Evolutionary conservation across 192 early-diverging fungal genomes (phyloP), one percentile per base, ranked within the genome.

Genomic region (Rhizophagus prolifer): DNA sequence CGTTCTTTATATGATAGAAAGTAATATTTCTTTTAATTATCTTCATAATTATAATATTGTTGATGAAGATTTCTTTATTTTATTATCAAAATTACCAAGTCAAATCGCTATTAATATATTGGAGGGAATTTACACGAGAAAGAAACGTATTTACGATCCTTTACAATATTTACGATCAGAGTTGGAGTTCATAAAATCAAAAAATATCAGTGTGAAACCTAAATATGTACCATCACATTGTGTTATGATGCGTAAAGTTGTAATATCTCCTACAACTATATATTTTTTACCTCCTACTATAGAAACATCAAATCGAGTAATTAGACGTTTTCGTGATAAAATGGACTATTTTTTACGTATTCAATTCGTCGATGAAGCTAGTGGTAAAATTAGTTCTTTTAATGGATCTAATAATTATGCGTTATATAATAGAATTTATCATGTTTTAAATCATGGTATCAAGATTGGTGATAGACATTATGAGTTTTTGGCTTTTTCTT

Each of bases 301-400:
- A 28, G 93, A 95, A 71, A 87, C 89, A 0, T 85, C 88, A 21
- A 95, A 95, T 78, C 86, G 94, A 13, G 84, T 93, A 14, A 79
- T 93, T 4, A 87, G 93, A 5, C 82, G 89, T 26, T 91, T 85
- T 80, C 65, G 68, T 5, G 47, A 81, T 0, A 77, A 86, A 14
- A 46, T 78, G 12, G 85, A 92, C 23, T 81, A 87, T 13, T 95
- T 95, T 67, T 34, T 92, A 9, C 89, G 92, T n/a, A 90, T 95
- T 9, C 84, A 86, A 31, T 94, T 94, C 72, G 77, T 78, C 10
- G 91, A 94, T 65, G 94, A 95, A 67, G 82, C 85, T 2, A 73
- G 85, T 7, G 79, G 74, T 19, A 75, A 79, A 3, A 67, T 85
- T 9, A 62, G 87, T 61, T 74, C 79, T 0, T 81, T 79, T 16